Evolutionary conservation across 1,284 basidiomycete species (phyloP).

Genomic region (Tranzscheliella williamsii): DNA sequence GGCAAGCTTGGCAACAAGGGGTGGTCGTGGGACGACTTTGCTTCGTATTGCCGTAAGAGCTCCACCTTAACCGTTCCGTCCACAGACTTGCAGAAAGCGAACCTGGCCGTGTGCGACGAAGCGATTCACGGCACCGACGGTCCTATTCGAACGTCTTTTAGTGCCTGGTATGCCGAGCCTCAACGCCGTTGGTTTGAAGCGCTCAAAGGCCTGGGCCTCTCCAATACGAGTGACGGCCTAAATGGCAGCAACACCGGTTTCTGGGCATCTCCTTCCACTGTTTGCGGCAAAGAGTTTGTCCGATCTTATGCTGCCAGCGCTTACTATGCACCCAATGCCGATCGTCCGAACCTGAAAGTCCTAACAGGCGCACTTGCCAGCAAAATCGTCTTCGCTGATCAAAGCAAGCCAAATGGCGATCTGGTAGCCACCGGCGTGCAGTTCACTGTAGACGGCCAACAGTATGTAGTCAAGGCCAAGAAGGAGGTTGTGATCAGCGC

Average conservation of each 20-base stretch:
- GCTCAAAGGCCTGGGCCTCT: slow-evolving; percentile 36
- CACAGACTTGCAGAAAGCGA: slow-evolving; percentile 34
- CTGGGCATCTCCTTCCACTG: slow-evolving; percentile 38
- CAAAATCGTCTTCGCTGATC: slow-evolving; percentile 24
- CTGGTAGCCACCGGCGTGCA: slow-evolving; percentile 50
- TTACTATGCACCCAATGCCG: slow-evolving; percentile 38
- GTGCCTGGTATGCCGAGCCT: slow-evolving; percentile 45
- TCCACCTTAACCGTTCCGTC: slow-evolving; percentile 25
- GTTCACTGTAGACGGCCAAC: slow-evolving; percentile 47
- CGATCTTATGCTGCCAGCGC: slow-evolving; percentile 40
- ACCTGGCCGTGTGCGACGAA: slow-evolving; percentile 34
- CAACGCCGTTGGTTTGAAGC: slow-evolving; percentile 43
- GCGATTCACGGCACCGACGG: slow-evolving; percentile 34
- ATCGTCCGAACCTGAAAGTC: slow-evolving; percentile 40
- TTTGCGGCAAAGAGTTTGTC: slow-evolving; percentile 25
- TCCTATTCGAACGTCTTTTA: slow-evolving; percentile 37
- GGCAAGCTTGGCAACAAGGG: slow-evolving; percentile 39
- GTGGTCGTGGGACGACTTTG: slow-evolving; percentile 47
- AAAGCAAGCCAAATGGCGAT: slow-evolving; percentile 7
- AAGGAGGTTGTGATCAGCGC: slow-evolving; percentile 65
- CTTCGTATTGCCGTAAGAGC: slow-evolving; percentile 23
- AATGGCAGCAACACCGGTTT: slow-evolving; percentile 42
- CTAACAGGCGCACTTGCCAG: slow-evolving; percentile 39
- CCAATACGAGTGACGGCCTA: slow-evolving; percentile 27
- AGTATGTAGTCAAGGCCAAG: slow-evolving; percentile 54